Base-by-base conservation (phyloP, 176 grass and related monocot genomes). In the Lolium multiflorum region DNA sequence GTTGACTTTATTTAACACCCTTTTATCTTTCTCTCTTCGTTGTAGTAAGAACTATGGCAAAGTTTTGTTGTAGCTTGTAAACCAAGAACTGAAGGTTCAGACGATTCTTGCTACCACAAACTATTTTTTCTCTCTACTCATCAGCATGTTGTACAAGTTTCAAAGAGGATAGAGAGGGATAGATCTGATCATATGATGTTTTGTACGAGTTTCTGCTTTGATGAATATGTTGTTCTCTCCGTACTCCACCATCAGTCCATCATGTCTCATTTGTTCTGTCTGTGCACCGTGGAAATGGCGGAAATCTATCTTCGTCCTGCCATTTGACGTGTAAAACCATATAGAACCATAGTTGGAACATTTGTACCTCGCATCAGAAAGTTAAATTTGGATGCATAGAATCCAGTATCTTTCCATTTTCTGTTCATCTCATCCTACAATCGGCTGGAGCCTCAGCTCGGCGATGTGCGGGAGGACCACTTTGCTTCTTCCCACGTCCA, bases 1-100 rank as follows among this genome's bases (percentile, higher is more conserved):
- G n/a, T 68, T 76, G 11, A 67, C 58, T 67, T 44, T 47, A 2
- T 81, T 18, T 81, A 74, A 9, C 47, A 14, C 14, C 28, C 26
- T 44, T 65, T 41, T 8, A 2, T 17, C 3, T 79, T 31, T 1
- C 0, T 25, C 60, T 80, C 35, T 47, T 54, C 6, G 1, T 37
- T 50, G 10, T 12, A 65, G 44, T 10, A 24, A 4, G 15, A 68
- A 79, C 39, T 15, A 35, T 52, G 62, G 6, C 21, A 16, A 5
- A 56, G 9, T 25, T 41, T 78, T 50, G 83, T n/a, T 57, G 35
- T 44, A 39, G 54, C 62, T 28, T 31, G 4, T 65, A 65, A 65
- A 78, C 44, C 9, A 69, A 69, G 62, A 74, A 74, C 3, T 87
- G 5, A 68, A 64, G 44, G 46, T 58, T 81, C 50, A 50, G 46